Evolutionary conservation across 2,329 filamentous ascomycete species (phyloP), one percentile per base, ranked within the genome.

Genomic region (Coniella lustricola): DNA sequence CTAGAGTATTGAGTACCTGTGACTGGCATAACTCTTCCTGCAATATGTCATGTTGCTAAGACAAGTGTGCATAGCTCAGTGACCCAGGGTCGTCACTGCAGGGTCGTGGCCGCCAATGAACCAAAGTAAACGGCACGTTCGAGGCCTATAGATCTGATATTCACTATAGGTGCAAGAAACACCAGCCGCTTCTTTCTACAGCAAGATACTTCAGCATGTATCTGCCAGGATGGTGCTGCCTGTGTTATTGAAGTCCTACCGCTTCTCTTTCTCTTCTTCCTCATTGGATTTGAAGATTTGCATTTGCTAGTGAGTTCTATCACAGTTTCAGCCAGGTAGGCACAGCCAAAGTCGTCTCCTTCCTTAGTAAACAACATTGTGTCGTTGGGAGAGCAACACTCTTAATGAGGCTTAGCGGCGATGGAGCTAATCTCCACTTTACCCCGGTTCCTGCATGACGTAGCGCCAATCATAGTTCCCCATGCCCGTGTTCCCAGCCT

Each of bases 391-490:
- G 21, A 50, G 50, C 50, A 52, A 52, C 50, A 43, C 29, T 1
- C 1, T 44, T 2, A 2, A 33, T 34, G 13, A 4, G 40, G 50
- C 13, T 35, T 52, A 52, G 50, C 21, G 34, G 17, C 17, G 22
- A 38, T 38, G 47, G 47, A 38, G 38, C 22, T n/a, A 7, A 16
- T 29, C 25, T n/a, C 14, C 35, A 35, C 43, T 17, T 40, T 38
- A 13, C 36, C 41, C 22, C 47, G 47, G 47, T 52, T 50, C 50
- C 50, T 52, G 50, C 50, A 47, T 52, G 50, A 52, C 50, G 50
- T 52, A 52, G 42, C 42, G 29, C 39, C 35, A 36, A 22, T 17
- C 44, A 51, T 34, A 31, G 21, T 21, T 7, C 43, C n/a, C 34
- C 14, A 29, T n/a, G 33, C 18, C 18, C 4, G 35, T 20, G 10